Conservation (phyloP, 441 rosid species). For the Metrosideros polymorpha region DNA sequence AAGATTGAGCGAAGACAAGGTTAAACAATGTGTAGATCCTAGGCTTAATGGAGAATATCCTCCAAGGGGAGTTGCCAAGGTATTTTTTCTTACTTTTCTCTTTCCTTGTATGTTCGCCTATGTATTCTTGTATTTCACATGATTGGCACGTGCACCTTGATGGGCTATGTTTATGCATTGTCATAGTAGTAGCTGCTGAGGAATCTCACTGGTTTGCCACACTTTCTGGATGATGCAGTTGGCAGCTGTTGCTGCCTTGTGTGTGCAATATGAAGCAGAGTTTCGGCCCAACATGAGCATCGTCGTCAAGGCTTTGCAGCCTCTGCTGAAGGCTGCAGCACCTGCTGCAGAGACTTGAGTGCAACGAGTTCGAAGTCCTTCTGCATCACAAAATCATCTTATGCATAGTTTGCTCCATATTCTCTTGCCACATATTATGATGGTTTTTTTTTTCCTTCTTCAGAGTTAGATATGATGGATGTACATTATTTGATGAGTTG, state of each 20-base stretch:
- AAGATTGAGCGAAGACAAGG: neutral
- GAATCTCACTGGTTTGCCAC: neutral
- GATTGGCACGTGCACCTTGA: neutral
- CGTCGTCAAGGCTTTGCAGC: neutral
- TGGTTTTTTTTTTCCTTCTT: no score
- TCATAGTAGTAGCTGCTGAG: neutral
- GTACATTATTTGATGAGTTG: no score
- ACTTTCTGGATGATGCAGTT: neutral
- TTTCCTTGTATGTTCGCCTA: neutral
- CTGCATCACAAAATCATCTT: no score
- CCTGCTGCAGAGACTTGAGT: neutral
- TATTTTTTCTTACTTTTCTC: neutral
- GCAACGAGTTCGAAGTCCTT: neutral
- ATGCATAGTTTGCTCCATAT: no score
- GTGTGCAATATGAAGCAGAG: neutral
- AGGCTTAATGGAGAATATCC: neutral
- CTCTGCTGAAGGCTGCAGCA: neutral
- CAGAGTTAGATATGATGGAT: no score
- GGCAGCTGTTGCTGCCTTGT: neutral
- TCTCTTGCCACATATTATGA: no score
- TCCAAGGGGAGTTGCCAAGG: neutral
- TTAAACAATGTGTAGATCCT: neutral
- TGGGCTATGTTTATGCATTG: neutral
- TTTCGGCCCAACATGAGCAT: neutral
- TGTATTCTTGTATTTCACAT: neutral